These are phyloP conservation scores for Micromonas commoda DNA, from an alignment of 139 green algal genomes.

Conservation along the genomic window DNA sequence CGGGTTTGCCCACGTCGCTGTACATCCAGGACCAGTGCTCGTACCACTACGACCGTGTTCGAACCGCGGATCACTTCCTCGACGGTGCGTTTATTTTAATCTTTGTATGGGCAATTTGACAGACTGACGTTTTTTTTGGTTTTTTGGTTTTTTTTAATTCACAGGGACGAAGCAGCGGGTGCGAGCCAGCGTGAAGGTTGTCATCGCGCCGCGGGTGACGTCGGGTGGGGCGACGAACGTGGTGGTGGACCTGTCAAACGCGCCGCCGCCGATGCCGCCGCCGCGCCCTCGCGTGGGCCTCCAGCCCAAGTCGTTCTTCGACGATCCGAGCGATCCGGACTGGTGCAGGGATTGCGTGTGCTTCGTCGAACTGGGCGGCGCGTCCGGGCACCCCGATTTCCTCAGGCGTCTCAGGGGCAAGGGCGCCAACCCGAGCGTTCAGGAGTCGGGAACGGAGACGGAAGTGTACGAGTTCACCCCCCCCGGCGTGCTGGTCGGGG, in stretches of 20 bases:
- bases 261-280: background rate
- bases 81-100: no score
- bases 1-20: no score
- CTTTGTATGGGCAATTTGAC: no score
- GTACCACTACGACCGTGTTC: background rate
- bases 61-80: conserved; percentile 19
- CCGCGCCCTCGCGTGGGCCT: no score
- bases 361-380: conserved; percentile 2
- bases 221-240: background rate
- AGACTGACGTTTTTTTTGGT: no score
- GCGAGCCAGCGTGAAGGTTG: background rate
- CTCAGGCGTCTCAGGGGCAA: background rate
- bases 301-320: no score
- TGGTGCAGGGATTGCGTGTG: background rate
- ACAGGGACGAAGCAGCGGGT: background rate
- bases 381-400: conserved; percentile 12
- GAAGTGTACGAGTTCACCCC: conserved; percentile 16
- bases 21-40: conserved; percentile 21
- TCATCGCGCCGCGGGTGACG: background rate
- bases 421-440: no score
- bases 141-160: no score
- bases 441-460: background rate
- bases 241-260: background rate
- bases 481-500: background rate
- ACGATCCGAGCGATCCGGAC: background rate